phyloP scores from a whole-genome alignment of 495 filamentous ascomycete species.

The Thermothielavioides terrestris region DNA sequence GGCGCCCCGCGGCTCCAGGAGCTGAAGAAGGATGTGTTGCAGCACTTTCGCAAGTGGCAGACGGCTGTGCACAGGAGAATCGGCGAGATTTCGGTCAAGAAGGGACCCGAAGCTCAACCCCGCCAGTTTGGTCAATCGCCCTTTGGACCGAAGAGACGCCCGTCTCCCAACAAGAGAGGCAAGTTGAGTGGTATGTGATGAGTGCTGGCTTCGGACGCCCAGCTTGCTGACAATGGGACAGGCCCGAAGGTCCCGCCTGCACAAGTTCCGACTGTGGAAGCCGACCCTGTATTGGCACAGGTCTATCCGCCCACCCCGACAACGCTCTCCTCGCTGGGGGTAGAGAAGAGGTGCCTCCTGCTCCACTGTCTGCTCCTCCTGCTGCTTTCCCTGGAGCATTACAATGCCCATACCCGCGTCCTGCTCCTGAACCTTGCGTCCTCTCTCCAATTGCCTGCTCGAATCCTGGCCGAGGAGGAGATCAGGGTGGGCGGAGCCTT shows the following conservation, averaged over 20 bases:
- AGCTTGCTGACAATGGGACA: slow-evolving; percentile 13
- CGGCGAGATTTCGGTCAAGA: slow-evolving; percentile 34
- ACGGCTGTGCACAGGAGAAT: slow-evolving; percentile 27
- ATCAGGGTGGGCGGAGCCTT: slow-evolving; percentile 64
- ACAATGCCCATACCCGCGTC: slow-evolving; percentile 65
- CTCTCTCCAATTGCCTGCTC: slow-evolving; percentile 56
- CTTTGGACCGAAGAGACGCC: slow-evolving; percentile 3
- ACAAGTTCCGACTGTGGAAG: slow-evolving; percentile 19
- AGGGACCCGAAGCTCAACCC: slow-evolving; percentile 13
- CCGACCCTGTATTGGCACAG: slow-evolving; percentile 30
- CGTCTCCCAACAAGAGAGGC: slow-evolving; percentile 7
- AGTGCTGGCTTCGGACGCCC: not conserved
- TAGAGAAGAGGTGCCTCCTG: slow-evolving; percentile 40
- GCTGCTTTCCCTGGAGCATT: slow-evolving; percentile 72
- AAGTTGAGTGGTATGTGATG: slow-evolving; percentile 5
- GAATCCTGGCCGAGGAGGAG: slow-evolving; percentile 62
- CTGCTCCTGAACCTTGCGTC: slow-evolving; percentile 62
- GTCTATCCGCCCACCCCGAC: slow-evolving; percentile 40
- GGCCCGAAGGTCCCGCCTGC: slow-evolving; percentile 15
- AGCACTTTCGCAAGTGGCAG: slow-evolving; percentile 42
- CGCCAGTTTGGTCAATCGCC: not conserved
- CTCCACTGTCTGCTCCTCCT: slow-evolving; percentile 60
- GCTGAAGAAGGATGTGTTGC: slow-evolving; percentile 34
- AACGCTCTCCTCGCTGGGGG: slow-evolving; percentile 30
- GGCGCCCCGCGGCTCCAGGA: slow-evolving; percentile 30